A percentile compares a stretch with the other conserved stretches of the same genome.
These are phyloP conservation scores for Meyerozyma sp. DNA, from an alignment of 1,139 yeast genomes.

Conservation along the genomic window DNA sequence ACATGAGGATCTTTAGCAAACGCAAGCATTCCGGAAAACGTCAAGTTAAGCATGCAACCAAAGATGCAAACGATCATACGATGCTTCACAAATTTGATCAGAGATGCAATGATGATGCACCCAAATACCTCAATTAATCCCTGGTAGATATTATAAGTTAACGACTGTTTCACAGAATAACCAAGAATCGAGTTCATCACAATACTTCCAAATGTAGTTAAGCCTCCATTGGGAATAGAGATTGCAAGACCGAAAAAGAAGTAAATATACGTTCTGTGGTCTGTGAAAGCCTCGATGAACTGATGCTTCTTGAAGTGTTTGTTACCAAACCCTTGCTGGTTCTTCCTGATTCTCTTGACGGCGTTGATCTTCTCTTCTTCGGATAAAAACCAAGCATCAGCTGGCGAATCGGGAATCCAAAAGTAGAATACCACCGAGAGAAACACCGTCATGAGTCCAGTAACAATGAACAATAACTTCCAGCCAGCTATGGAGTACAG, in stretches of 20 bases:
- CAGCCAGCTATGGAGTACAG: constrained; percentile 23
- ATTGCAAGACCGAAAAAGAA: constrained; percentile 32
- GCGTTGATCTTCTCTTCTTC: constrained; percentile 5
- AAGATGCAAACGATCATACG: constrained; percentile 1
- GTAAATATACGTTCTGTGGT: constrained; percentile 37
- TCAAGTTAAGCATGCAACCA: background rate
- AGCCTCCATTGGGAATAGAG: constrained; percentile 50
- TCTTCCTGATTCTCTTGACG: constrained; percentile 25
- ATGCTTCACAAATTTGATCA: background rate
- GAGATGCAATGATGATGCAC: constrained; percentile 23
- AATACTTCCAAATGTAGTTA: constrained; percentile 45
- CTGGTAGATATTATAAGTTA: constrained; percentile 27
- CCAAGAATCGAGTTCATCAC: constrained; percentile 42
- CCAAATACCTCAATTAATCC: constrained; percentile 40
- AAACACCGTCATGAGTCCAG: constrained; percentile 44
- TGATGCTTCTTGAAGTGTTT: constrained; percentile 50
- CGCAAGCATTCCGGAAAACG: constrained; percentile 3
- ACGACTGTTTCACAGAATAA: constrained; percentile 31
- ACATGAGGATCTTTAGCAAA: constrained; percentile 5
- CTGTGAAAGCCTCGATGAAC: constrained; percentile 47
- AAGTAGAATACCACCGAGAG: constrained; percentile 37
- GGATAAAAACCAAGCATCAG: constrained; percentile 36
- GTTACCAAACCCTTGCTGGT: constrained; percentile 56
- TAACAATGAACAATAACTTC: constrained; percentile 42
- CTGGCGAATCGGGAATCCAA: constrained; percentile 49